phyloP scores from a whole-genome alignment of 2,329 filamentous ascomycete genomes.

The Orbilia brochopaga region DNA sequence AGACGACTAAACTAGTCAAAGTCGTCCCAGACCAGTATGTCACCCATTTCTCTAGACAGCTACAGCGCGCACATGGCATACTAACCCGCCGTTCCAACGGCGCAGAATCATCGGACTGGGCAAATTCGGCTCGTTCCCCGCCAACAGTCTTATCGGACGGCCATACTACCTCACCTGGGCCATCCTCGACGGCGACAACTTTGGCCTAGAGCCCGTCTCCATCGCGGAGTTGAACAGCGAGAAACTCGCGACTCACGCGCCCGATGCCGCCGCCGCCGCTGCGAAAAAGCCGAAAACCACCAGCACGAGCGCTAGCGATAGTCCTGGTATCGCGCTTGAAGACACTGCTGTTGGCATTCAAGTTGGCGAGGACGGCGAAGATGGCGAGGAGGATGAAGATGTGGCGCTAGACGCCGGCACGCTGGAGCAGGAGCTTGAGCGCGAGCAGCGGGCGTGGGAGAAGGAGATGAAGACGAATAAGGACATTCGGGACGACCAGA shows the following conservation, averaged over 20 bases:
- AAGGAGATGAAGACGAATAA: slow-evolving; percentile 68
- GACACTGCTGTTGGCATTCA: slow-evolving; percentile 54
- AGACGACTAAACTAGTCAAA: slow-evolving; percentile 65
- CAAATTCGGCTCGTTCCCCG: slow-evolving; percentile 89
- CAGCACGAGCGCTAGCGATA: slow-evolving; percentile 34
- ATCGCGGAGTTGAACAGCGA: slow-evolving; percentile 53
- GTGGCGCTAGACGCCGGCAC: slow-evolving; percentile 59
- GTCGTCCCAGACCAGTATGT: slow-evolving; percentile 71
- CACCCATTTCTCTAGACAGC: slow-evolving; percentile 38
- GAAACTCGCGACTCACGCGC: slow-evolving; percentile 49
- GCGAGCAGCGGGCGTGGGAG: slow-evolving; percentile 59
- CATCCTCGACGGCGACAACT: slow-evolving; percentile 64
- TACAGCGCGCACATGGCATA: background rate
- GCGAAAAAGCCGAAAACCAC: slow-evolving; percentile 25
- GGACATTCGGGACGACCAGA: slow-evolving; percentile 68
- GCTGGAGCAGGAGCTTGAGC: slow-evolving; percentile 34
- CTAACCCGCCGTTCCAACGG: slow-evolving; percentile 3
- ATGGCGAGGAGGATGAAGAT: slow-evolving; percentile 49
- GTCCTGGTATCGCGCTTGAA: slow-evolving; percentile 37
- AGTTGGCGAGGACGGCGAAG: slow-evolving; percentile 51
- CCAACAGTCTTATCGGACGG: slow-evolving; percentile 87
- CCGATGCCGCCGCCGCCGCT: background rate
- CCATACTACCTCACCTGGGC: slow-evolving; percentile 88
- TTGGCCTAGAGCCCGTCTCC: slow-evolving; percentile 53
- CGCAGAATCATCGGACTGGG: slow-evolving; percentile 81